Evolutionary conservation across 345 rosid species (phyloP), one percentile per base, ranked within the genome.

Genomic region (Hirschfeldia incana): DNA sequence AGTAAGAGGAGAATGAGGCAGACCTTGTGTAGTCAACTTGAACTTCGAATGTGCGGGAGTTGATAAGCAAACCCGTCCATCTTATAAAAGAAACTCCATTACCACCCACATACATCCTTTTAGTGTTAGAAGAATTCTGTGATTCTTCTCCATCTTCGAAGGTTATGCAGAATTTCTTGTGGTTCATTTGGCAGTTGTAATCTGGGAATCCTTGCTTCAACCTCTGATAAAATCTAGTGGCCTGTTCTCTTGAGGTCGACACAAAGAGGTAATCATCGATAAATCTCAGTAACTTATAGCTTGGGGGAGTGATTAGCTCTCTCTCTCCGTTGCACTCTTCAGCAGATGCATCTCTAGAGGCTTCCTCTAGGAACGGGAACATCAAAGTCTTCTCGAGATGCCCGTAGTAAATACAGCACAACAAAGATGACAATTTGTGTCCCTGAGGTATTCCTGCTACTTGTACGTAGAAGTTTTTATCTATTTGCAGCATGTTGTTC

Each of bases 11-110:
- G 60, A 64, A 39, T 37, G 67, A 83, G 81, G 70, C 82, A 72
- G 69, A 93, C 97, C 94, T 90, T 55, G 87, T 76, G 80, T 90
- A 94, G 76, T 94, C 98, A 69, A 85, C 94, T 85, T 91, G 97
- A 75, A 94, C 85, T 84, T 94, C 97, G 46, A 89, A 80, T 80
- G 92, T 85, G 74, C 69, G 34, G 53, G 86, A 85, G 69, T 94
- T 94, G 30, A 92, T 76, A 3, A 94, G 90, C 81, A 92, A 85
- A 51, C 97, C 98, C 74, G 93, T 89, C 98, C 98, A 94, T 44
- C 81, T 86, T 69, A 89, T 63, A 76, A 91, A 94, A 67, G 83
- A 69, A 51, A 79, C 80, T 39, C 88, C 90, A 84, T 85, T 88
- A 46, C 79, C 87, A 80, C 87, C 87, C 72, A 84, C 83, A 76